phyloP scores from a whole-genome alignment of 768 basidiomycete genomes.

The Suillus hirtellus region DNA sequence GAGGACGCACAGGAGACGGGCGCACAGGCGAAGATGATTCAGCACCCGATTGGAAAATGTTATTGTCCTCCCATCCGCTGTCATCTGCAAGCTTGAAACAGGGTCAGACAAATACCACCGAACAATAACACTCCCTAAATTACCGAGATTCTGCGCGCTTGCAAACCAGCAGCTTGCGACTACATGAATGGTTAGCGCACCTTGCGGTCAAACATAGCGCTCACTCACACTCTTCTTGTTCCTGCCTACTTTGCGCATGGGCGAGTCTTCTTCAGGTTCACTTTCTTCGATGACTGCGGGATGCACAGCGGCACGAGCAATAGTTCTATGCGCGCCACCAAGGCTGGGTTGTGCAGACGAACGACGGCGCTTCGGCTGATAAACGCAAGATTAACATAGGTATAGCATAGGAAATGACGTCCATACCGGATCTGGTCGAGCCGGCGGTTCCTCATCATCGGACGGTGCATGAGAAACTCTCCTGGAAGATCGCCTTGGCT shows the following conservation, averaged over 20 bases:
- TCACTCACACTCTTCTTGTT: conserved; percentile 57
- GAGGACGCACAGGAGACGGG: conserved; percentile 53
- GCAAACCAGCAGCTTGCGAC: conserved; percentile 51
- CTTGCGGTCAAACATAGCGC: conserved; percentile 9
- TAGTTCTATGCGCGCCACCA: conserved; percentile 46
- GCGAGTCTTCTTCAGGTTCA: conserved; percentile 69
- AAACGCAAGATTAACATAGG: conserved; percentile 17
- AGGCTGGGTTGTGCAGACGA: conserved; percentile 76
- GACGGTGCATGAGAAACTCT: conserved; percentile 60
- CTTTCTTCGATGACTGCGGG: conserved; percentile 67
- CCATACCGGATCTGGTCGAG: conserved; percentile 59
- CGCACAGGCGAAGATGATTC: conserved; percentile 81
- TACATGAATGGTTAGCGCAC: conserved; percentile 22
- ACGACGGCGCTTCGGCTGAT: conserved; percentile 74
- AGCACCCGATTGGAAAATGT: conserved; percentile 87
- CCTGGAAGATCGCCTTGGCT: conserved; percentile 58
- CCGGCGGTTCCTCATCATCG: conserved; percentile 42
- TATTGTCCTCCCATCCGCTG: conserved; percentile 90
- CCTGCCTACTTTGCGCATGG: conserved; percentile 58
- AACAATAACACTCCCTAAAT: conserved; percentile 30
- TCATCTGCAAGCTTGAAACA: conserved; percentile 48
- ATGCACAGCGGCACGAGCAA: conserved; percentile 35
- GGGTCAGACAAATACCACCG: conserved; percentile 9
- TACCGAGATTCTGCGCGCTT: conserved; percentile 57
- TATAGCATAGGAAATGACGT: conserved; percentile 5